A percentile compares a stretch with the other conserved stretches of the same genome.
Conservation (phyloP, 73 alveolate genomes). For the Blepharisma stoltei region DNA sequence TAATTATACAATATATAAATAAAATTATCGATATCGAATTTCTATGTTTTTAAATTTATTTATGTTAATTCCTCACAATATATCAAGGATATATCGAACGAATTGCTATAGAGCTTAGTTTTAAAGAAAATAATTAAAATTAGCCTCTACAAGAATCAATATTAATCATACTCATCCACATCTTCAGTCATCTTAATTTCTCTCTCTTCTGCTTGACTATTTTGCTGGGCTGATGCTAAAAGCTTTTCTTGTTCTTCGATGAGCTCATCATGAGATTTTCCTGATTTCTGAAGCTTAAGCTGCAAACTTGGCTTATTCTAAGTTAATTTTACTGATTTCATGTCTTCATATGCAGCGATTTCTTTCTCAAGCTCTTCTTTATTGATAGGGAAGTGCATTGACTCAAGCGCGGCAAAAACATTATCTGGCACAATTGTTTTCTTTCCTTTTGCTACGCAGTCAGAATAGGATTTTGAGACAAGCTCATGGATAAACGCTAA, state of each 20-base stretch:
- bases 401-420: constrained; percentile 7
- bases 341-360: neutral
- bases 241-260: constrained; percentile 12
- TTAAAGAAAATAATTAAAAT: too few relatives aligned
- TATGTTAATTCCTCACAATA: too few relatives aligned
- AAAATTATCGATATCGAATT: too few relatives aligned
- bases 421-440: constrained; percentile 20
- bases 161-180: constrained; percentile 18
- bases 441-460: neutral
- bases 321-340: neutral
- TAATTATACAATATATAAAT: too few relatives aligned
- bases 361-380: neutral
- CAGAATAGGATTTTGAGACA: neutral
- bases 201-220: neutral
- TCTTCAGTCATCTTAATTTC: neutral
- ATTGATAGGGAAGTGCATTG: neutral
- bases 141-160: neutral
- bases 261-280: neutral
- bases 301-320: neutral
- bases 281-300: neutral
- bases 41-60: too few relatives aligned
- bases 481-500: neutral
- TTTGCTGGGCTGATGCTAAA: neutral
- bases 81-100: too few relatives aligned
- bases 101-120: too few relatives aligned